Evolutionary conservation across 441 rosid genomes (phyloP).

Genomic region (Caryocar brasiliense): DNA sequence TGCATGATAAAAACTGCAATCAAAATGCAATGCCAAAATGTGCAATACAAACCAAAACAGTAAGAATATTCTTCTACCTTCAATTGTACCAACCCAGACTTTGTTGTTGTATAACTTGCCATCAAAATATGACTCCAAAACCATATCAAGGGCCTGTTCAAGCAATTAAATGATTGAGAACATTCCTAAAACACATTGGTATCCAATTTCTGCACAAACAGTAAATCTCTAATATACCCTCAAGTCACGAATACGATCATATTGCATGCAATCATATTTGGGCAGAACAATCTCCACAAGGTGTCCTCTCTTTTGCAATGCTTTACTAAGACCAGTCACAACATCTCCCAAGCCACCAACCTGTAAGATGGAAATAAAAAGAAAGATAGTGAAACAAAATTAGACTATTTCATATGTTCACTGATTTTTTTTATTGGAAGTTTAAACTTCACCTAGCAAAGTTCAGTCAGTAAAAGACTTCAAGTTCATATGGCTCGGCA

Average conservation of each 20-base stretch:
- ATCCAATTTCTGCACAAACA: not conserved
- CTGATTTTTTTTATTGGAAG: too few relatives aligned
- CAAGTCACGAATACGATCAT: constrained; percentile 57
- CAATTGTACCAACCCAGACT: constrained; percentile 83
- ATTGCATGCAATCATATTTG: constrained; percentile 91
- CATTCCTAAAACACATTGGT: not conserved
- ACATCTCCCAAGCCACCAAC: constrained; percentile 98
- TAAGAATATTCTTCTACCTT: constrained; percentile 43
- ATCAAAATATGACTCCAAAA: constrained; percentile 72
- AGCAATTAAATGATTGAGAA: constrained; percentile 10
- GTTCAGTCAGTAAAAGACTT: too few relatives aligned
- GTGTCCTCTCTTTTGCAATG: constrained; percentile 87
- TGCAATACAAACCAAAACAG: constrained; percentile 2
- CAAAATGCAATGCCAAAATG: constrained; percentile 18
- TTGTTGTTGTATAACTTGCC: constrained; percentile 78
- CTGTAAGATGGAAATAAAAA: constrained; percentile 24
- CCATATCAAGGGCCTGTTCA: constrained; percentile 67
- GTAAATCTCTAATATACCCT: constrained; percentile 40
- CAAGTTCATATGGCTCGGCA: too few relatives aligned
- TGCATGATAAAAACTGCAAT: constrained; percentile 29
- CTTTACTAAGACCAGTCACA: constrained; percentile 84
- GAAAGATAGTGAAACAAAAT: constrained; percentile 1
- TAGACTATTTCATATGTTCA: too few relatives aligned
- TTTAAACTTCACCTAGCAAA: too few relatives aligned
- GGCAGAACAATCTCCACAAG: constrained; percentile 89